These are phyloP conservation scores for Oryza glumipatula DNA, from an alignment of 176 grass and related monocot genomes.

Conservation along the genomic window DNA sequence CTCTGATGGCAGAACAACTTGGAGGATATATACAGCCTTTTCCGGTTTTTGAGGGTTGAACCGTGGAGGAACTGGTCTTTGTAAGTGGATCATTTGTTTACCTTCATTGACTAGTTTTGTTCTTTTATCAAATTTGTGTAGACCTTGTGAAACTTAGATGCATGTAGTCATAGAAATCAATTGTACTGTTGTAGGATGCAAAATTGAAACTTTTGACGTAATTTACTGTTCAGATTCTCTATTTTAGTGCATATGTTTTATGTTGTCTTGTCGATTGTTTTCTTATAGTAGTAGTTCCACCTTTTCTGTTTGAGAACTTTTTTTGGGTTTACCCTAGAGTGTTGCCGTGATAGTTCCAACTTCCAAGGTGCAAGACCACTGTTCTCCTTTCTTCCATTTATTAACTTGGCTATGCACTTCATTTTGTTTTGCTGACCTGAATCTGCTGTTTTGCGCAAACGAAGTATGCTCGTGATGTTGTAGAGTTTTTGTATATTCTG, in stretches of 20 bases:
- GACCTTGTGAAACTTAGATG: slow-evolving; percentile 21
- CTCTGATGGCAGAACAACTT: slow-evolving; percentile 76
- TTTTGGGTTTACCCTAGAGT: background rate
- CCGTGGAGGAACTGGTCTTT: slow-evolving; percentile 86
- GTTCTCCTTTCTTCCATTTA: background rate
- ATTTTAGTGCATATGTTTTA: slow-evolving; percentile 6
- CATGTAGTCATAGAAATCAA: background rate
- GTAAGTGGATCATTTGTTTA: slow-evolving; percentile 60
- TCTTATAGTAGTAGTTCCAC: background rate
- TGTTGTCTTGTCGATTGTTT: slow-evolving; percentile 24
- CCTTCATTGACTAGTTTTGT: slow-evolving; percentile 23
- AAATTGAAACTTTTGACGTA: background rate
- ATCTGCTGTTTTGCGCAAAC: slow-evolving; percentile 14
- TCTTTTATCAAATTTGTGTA: slow-evolving; percentile 1
- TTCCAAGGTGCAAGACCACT: slow-evolving; percentile 9
- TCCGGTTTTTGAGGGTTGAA: slow-evolving; percentile 88
- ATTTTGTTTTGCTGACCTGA: background rate
- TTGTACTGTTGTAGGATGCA: slow-evolving; percentile 7
- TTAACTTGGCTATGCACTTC: slow-evolving; percentile 16
- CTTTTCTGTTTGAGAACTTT: background rate
- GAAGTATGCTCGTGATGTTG: slow-evolving; percentile 12
- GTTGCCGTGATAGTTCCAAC: background rate
- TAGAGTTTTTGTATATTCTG: slow-evolving; percentile 18
- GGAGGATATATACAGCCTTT: slow-evolving; percentile 97
- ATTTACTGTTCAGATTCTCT: slow-evolving; percentile 4